Evolutionary conservation across 352 stramenopile genomes (phyloP), one percentile per base, ranked within the genome.

Genomic region (Thraustotheca clavata): DNA sequence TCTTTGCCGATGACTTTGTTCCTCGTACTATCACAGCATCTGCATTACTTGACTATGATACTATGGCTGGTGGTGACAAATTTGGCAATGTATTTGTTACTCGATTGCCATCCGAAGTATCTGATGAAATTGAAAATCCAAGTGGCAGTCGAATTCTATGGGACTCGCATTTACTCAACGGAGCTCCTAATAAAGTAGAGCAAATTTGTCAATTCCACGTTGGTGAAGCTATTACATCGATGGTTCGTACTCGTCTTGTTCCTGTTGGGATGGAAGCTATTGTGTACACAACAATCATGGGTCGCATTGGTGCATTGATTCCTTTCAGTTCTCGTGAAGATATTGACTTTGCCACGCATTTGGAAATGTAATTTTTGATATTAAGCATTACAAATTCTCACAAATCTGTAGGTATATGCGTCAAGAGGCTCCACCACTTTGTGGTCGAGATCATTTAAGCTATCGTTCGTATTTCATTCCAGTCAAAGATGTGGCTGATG

Each of bases 71-170:
- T 49, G 95, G 85, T 0, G 97, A 99, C 79, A 99, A 99, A 71
- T 99, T 99, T 75, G 97, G 97, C 34, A 99, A 99, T 75, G 76
- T 99, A 11, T 98, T 98, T 61, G 83, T 99, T 16, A 76, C 98
- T 36, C 83, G 97, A 11, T 67, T 99, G 41, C 95, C 96, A 46
- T 86, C 83, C 0, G 85, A 95, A 60, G 84, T 94, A 1, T 96
- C 96, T n/a, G 95, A 97, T 57, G 91, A 97, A 65, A 89, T 97
- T n/a, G 89, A 98, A 62, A 98, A 98, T 65, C 83, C 95, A 12
- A 96, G 94, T 0, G 96, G 96, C 8, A 97, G 97, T 60, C 88
- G 94, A 52, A 97, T 98, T 63, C 68, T 99, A 1, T 99, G 97
- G 96, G 97, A 99, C 68, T 79, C 89, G 32, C 87, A 88, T 1